These are phyloP conservation scores for Citrus glauca DNA, from an alignment of 345 rosid species.

Conservation along the genomic window DNA sequence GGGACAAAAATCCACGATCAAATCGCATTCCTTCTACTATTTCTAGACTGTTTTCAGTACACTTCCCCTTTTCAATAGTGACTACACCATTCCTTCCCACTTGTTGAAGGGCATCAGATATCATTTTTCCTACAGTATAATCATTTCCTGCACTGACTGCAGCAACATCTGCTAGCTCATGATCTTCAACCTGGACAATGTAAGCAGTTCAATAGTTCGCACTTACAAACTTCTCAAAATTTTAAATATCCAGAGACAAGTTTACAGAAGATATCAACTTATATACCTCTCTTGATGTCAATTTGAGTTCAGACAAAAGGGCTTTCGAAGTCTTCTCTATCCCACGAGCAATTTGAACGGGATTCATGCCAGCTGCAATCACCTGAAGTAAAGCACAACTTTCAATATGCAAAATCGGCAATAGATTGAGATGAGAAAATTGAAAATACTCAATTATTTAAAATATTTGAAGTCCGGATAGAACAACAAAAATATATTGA, in stretches of 20 bases:
- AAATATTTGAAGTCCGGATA: neutral
- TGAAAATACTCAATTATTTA: neutral
- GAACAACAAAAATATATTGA: neutral
- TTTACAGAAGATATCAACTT: neutral
- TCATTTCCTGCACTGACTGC: conserved; percentile 92
- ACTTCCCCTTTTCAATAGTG: conserved; percentile 68
- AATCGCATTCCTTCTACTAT: conserved; percentile 93
- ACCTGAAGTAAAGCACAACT: conserved; percentile 45
- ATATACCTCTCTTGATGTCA: conserved; percentile 81
- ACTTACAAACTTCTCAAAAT: neutral
- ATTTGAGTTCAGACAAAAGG: conserved; percentile 80
- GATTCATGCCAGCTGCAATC: conserved; percentile 78
- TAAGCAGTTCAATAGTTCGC: neutral
- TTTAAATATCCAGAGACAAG: neutral
- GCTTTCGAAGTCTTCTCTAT: conserved; percentile 70
- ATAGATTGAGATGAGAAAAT: neutral
- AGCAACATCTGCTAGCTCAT: conserved; percentile 83
- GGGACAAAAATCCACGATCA: conserved; percentile 79
- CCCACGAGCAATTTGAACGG: conserved; percentile 79
- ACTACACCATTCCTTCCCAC: conserved; percentile 77
- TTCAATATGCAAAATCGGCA: conserved; percentile 1
- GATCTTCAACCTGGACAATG: conserved; percentile 63
- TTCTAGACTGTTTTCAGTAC: conserved; percentile 50
- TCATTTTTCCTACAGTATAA: conserved; percentile 66
- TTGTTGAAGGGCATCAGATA: conserved; percentile 54